These are phyloP conservation scores for Xylaria sp. DNA, from an alignment of 2,329 filamentous ascomycete genomes.

Conservation along the genomic window DNA sequence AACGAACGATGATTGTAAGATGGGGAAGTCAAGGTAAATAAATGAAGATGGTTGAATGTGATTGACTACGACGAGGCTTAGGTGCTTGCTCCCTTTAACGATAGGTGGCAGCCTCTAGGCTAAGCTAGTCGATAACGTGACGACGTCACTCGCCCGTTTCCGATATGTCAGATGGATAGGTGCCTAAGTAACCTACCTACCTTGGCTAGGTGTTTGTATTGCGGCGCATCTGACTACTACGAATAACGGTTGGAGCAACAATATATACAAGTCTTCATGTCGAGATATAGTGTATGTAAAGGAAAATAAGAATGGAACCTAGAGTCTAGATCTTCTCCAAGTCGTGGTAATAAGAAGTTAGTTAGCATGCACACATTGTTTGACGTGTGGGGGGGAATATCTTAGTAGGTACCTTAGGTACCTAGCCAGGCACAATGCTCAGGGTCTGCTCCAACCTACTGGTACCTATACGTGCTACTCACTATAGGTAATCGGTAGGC, in stretches of 20 bases:
- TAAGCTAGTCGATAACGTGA: constrained; percentile 26
- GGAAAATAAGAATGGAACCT: not conserved
- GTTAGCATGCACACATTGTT: no score
- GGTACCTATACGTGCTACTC: no score
- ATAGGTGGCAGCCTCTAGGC: not conserved
- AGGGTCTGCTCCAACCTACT: not conserved
- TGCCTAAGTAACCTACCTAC: not conserved
- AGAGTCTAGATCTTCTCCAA: not conserved
- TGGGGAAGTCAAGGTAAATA: not conserved
- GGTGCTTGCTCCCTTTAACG: not conserved
- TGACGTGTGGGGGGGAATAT: no score
- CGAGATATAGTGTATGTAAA: not conserved
- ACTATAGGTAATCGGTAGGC: not conserved
- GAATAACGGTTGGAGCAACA: not conserved
- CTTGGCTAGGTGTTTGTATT: not conserved
- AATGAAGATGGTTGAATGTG: constrained; percentile 10
- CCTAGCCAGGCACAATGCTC: no score
- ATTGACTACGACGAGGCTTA: not conserved
- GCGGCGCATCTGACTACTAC: not conserved
- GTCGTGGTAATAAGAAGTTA: no score
- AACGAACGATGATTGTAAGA: not conserved
- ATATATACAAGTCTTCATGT: not conserved
- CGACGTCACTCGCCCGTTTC: constrained; percentile 5
- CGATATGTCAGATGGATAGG: constrained; percentile 14
- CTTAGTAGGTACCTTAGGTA: no score